A percentile compares a stretch with the other conserved stretches of the same genome.
Evolutionary conservation across 805 yeast genomes (phyloP).

Genomic region (Clavispora vitiphila): DNA sequence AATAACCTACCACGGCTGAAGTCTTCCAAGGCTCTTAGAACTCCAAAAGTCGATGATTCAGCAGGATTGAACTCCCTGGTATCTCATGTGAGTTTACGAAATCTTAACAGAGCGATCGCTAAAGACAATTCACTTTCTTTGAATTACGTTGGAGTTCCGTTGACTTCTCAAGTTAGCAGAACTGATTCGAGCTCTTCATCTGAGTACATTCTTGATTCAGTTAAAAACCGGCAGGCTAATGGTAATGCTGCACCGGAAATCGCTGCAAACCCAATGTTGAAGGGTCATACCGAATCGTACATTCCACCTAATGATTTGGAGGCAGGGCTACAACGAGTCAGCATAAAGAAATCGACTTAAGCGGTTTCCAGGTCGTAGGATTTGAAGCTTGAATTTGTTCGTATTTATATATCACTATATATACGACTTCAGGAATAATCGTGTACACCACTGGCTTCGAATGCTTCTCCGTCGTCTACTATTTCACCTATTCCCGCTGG

Average conservation of each 20-base stretch:
- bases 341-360: background rate
- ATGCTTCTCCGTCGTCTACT: background rate
- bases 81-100: background rate
- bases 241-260: no score
- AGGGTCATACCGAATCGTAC: no score
- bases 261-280: no score
- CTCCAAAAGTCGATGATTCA: background rate
- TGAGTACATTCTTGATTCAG: background rate
- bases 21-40: background rate
- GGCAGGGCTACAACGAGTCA: background rate
- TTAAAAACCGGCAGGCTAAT: background rate
- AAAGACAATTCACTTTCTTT: background rate
- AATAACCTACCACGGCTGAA: background rate
- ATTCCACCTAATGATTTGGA: background rate
- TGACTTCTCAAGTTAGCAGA: background rate
- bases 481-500: background rate
- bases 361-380: no score
- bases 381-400: no score
- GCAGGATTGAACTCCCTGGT: background rate
- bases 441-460: background rate
- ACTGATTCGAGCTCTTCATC: background rate
- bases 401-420: background rate
- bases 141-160: background rate
- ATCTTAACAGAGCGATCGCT: background rate
- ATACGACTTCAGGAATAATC: background rate